Percentiles rank a stretch among this genome's conserved stretches.
phyloP scores from a whole-genome alignment of 2,329 filamentous ascomycete genomes.

The Beauveria bassiana region DNA sequence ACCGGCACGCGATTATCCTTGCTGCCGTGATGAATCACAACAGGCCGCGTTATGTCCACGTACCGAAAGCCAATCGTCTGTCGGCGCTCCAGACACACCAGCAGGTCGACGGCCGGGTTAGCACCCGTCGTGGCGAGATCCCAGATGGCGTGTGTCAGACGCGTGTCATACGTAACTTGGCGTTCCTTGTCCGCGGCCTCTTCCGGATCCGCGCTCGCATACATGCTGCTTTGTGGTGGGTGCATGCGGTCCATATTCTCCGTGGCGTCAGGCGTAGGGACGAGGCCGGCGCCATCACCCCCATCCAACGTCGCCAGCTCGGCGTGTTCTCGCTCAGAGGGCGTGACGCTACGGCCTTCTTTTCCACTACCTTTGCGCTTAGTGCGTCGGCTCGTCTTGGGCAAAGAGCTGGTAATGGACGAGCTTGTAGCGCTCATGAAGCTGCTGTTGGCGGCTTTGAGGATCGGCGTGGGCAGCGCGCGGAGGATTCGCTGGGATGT shows the following conservation, averaged over 20 bases:
- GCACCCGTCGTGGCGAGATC: constrained; percentile 82
- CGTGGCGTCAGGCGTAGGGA: constrained; percentile 24
- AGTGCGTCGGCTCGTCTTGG: constrained; percentile 53
- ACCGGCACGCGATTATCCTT: constrained; percentile 87
- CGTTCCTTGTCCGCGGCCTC: constrained; percentile 63
- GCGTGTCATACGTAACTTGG: constrained; percentile 68
- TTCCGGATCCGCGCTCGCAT: constrained; percentile 38
- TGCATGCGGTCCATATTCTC: constrained; percentile 45
- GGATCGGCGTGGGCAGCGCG: constrained; percentile 78
- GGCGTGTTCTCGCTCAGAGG: constrained; percentile 45
- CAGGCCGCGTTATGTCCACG: constrained; percentile 84
- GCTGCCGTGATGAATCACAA: constrained; percentile 90
- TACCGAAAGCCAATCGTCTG: constrained; percentile 94
- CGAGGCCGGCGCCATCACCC: constrained; percentile 15
- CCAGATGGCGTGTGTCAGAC: constrained; percentile 91
- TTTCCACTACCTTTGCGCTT: constrained; percentile 49
- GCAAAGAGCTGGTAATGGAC: constrained; percentile 71
- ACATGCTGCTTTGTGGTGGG: constrained; percentile 20
- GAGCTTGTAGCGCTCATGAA: constrained; percentile 91
- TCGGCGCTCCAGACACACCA: constrained; percentile 85
- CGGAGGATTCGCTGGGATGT: constrained; percentile 87
- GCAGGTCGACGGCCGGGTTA: constrained; percentile 86
- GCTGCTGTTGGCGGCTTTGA: constrained; percentile 90
- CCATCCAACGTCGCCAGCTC: constrained; percentile 15
- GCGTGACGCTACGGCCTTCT: constrained; percentile 29